Evolutionary conservation across 2,329 filamentous ascomycete species (phyloP).

Genomic region (Phaeophleospora eucalypticola): DNA sequence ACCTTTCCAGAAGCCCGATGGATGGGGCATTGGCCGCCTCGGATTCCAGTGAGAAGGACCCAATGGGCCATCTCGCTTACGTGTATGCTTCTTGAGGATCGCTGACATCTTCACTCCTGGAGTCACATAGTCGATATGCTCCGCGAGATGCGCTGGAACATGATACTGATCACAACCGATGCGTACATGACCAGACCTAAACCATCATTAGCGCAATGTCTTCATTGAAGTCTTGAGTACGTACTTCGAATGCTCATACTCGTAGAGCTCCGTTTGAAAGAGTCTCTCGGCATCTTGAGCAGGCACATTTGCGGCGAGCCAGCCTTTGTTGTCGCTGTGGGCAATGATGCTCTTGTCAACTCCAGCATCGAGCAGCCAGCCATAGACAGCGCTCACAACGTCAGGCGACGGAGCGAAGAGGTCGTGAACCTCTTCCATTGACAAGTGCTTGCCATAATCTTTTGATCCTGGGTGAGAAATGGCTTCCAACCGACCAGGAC

Average conservation of each 20-base stretch:
- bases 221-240: conserved; percentile 21
- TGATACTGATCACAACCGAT: conserved; percentile 41
- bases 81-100: conserved; percentile 15
- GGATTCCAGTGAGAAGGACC: background rate
- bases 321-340: conserved; percentile 46
- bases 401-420: conserved; percentile 37
- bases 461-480: conserved; percentile 31
- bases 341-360: conserved; percentile 47
- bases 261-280: conserved; percentile 38
- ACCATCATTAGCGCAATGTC: background rate
- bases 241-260: conserved; percentile 17
- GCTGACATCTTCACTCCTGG: conserved; percentile 49
- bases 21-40: background rate
- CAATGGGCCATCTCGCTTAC: background rate
- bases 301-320: conserved; percentile 39
- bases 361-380: conserved; percentile 53
- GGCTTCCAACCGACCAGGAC: conserved; percentile 29
- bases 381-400: conserved; percentile 42
- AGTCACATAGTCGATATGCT: conserved; percentile 54
- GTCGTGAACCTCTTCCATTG: conserved; percentile 35
- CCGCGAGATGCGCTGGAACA: conserved; percentile 37
- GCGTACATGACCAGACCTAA: conserved; percentile 20
- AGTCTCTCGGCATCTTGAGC: conserved; percentile 37
- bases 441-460: conserved; percentile 35
- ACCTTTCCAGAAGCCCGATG: background rate